phyloP scores from a whole-genome alignment of 352 stramenopile species.

The Pythium brachiatum region DNA sequence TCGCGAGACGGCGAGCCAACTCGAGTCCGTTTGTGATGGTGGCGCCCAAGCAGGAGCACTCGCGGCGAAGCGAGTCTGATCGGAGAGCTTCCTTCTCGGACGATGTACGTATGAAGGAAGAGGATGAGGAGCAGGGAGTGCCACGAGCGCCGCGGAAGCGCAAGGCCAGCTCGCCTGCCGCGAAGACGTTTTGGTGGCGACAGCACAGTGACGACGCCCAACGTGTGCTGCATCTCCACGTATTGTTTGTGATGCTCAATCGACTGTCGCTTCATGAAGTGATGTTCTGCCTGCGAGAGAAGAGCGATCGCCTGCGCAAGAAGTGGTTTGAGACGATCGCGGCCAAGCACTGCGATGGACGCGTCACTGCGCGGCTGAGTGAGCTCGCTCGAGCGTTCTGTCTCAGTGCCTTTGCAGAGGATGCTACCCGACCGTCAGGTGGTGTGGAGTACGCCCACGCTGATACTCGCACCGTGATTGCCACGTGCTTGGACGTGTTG shows the following conservation, averaged over 20 bases:
- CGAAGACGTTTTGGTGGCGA: conserved; percentile 13
- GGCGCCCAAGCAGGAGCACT: too few relatives aligned
- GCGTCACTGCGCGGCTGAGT: background rate
- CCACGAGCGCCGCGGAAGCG: background rate
- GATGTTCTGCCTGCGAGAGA: conserved; percentile 7
- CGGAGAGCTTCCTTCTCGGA: too few relatives aligned
- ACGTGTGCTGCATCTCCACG: conserved; percentile 10
- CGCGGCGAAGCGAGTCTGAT: too few relatives aligned
- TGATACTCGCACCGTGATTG: background rate
- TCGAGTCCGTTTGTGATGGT: conserved; percentile 8
- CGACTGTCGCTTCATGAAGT: conserved; percentile 8
- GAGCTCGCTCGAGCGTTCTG: conserved; percentile 6
- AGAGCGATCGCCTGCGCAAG: conserved; percentile 9
- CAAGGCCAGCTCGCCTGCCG: conserved; percentile 6
- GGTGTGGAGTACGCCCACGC: background rate
- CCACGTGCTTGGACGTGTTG: conserved; percentile 12
- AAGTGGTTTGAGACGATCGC: conserved; percentile 12
- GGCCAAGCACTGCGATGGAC: background rate
- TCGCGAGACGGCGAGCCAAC: background rate
- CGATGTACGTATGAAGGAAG: background rate
- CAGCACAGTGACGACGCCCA: conserved; percentile 9
- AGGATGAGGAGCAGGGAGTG: background rate
- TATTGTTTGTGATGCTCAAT: conserved; percentile 17
- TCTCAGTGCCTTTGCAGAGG: conserved; percentile 9
- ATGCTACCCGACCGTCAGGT: background rate